Conservation (phyloP, 441 rosid species). For the Populus trichocarpa region DNA sequence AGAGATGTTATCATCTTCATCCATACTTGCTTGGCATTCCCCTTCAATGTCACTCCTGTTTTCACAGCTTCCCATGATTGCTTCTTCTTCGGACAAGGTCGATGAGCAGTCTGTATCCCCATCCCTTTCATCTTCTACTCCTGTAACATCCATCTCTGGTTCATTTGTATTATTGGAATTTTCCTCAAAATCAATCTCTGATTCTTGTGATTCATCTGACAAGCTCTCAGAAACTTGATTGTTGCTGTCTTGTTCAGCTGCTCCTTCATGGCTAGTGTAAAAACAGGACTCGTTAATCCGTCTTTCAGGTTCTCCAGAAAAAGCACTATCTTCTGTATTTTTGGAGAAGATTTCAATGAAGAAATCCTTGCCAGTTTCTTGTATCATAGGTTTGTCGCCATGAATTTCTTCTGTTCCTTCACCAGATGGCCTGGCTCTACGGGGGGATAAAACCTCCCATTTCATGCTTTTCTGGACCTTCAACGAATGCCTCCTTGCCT, state of each 20-base stretch:
- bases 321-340: constrained; percentile 23
- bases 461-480: constrained; percentile 55
- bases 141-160: background rate
- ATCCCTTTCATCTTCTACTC: constrained; percentile 8
- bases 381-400: constrained; percentile 4
- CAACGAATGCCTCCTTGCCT: constrained; percentile 53
- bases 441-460: constrained; percentile 31
- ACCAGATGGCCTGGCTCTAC: constrained; percentile 15
- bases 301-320: constrained; percentile 3
- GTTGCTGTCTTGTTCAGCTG: constrained; percentile 10
- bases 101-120: constrained; percentile 14
- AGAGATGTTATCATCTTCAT: constrained; percentile 20
- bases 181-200: constrained; percentile 40
- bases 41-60: constrained; percentile 18
- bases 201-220: constrained; percentile 35
- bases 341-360: constrained; percentile 43
- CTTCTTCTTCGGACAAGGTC: constrained; percentile 16
- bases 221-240: constrained; percentile 27
- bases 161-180: constrained; percentile 10
- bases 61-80: constrained; percentile 6
- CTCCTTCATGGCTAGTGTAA: constrained; percentile 9
- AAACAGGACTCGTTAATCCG: background rate
- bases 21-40: constrained; percentile 16
- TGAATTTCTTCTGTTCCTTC: constrained; percentile 14
- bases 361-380: constrained; percentile 30